A percentile compares a stretch with the other conserved stretches of the same genome.
phyloP scores from a whole-genome alignment of 768 basidiomycete species.

The Pleurotus giganteus region DNA sequence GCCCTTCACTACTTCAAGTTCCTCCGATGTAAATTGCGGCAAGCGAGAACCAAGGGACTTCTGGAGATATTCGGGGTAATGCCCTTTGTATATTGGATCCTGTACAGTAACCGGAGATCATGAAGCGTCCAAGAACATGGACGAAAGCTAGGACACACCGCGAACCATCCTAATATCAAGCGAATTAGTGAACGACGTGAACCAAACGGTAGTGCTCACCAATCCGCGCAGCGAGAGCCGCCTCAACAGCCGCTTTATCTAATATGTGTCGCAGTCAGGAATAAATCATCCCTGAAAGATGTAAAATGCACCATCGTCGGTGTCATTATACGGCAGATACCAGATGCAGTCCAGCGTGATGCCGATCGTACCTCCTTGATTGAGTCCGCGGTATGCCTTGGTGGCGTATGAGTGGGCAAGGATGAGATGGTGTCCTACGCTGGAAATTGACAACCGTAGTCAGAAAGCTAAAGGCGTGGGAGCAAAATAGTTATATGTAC shows the following conservation, averaged over 20 bases:
- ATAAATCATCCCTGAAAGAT: background rate
- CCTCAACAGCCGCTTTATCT: conserved; percentile 64
- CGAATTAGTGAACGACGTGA: conserved; percentile 31
- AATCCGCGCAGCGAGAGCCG: conserved; percentile 60
- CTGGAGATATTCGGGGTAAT: conserved; percentile 55
- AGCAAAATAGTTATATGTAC: conserved; percentile 31
- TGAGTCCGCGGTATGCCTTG: conserved; percentile 56
- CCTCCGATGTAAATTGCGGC: conserved; percentile 52
- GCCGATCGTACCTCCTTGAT: conserved; percentile 61
- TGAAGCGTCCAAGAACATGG: too few species aligned
- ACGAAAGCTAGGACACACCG: conserved; percentile 26
- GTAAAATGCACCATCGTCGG: conserved; percentile 52
- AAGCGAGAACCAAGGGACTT: conserved; percentile 50
- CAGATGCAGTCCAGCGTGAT: conserved; percentile 72
- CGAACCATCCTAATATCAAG: conserved; percentile 40
- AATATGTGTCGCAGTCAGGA: background rate
- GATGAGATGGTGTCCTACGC: conserved; percentile 66
- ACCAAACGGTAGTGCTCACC: conserved; percentile 33
- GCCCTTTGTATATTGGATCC: conserved; percentile 71
- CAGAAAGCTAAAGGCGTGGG: background rate
- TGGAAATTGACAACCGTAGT: conserved; percentile 18
- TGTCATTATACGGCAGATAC: conserved; percentile 65
- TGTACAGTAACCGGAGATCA: too few species aligned
- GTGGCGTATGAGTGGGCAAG: conserved; percentile 67
- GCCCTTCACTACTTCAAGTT: conserved; percentile 53